Percentiles rank a stretch among this genome's conserved stretches.
Conservation (phyloP, 352 stramenopile species). For the Globisporangium carolinianum region DNA sequence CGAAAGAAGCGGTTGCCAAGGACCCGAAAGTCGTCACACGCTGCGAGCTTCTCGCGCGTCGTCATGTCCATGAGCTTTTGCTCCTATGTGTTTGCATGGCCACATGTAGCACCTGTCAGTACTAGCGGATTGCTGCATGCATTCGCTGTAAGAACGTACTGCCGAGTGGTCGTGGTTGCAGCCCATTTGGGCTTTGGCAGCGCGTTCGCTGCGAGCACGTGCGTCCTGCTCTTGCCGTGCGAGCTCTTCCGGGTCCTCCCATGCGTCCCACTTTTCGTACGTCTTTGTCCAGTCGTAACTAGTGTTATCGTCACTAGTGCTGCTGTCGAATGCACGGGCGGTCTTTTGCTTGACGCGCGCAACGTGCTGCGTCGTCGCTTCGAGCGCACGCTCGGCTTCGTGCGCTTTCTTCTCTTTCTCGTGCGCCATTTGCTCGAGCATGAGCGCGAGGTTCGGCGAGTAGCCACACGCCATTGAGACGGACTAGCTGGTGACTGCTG, state of each 20-base stretch:
- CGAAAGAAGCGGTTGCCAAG: constrained; percentile 72
- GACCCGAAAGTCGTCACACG: constrained; percentile 60
- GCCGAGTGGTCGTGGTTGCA: constrained; percentile 86
- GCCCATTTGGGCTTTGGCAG: constrained; percentile 32
- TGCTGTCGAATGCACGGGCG: constrained; percentile 8
- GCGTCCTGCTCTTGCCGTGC: constrained; percentile 53
- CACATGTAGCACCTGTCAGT: too few species aligned
- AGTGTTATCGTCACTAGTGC: neutral
- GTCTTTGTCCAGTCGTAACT: constrained; percentile 67
- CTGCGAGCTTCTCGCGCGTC: constrained; percentile 43
- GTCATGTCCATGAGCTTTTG: constrained; percentile 86
- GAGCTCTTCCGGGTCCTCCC: constrained; percentile 76
- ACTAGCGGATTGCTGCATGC: too few species aligned
- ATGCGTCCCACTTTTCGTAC: constrained; percentile 78
- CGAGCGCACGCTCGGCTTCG: constrained; percentile 25
- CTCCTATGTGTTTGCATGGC: constrained; percentile 19
- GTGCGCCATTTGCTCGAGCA: constrained; percentile 56
- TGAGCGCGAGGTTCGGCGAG: constrained; percentile 55
- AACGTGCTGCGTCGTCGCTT: constrained; percentile 32
- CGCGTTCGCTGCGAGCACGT: constrained; percentile 52
- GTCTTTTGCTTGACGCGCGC: constrained; percentile 30
- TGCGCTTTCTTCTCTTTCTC: constrained; percentile 48
- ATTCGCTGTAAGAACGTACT: neutral
- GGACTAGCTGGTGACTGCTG: neutral
- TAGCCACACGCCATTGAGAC: constrained; percentile 52